Evolutionary conservation across 371 early-diverging fungal species (phyloP), one percentile per base, ranked within the genome.

Genomic region (Mucor circinelloides): DNA sequence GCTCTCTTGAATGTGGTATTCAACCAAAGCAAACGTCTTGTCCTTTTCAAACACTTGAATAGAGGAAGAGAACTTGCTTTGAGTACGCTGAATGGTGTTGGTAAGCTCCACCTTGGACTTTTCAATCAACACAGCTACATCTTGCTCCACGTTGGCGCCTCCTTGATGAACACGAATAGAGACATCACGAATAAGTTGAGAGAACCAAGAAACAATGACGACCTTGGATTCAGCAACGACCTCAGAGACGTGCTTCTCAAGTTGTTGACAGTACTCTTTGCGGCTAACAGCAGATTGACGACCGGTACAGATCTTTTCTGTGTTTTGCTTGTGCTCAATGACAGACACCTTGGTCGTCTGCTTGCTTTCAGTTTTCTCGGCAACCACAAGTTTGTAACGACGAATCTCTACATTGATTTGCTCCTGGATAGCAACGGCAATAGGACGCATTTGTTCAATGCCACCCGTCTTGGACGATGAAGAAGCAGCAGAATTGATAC

Each of bases 381-480:
- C 55, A 28, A 46, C 28, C 12, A 59, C 44, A 30, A 76, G 34
- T 40, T 76, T 70, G 59, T 76, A 76, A 17, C 68, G 67, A 12
- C 65, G 52, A 2, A 67, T 69, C 40, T 76, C 73, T 2, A 69
- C 57, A 30, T 70, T 40, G 21, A 76, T 55, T 58, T 76, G 76
- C 13, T 69, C 59, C 34, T 66, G 67, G 38, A 76, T 70, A 32
- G 76, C 25, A 36, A 50, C 46, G 23, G 61, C 73, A 63, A 76
- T 66, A 23, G 73, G 64, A 13, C 66, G 63, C 76, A 76, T 72
- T 54, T 76, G 73, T n/a, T 72, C 73, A 57, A 70, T 70, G 23
- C 72, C 73, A 21, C 73, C 73, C 1, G 73, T 70, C 38, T 67
- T 72, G 31, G 71, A 71, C 1, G 70, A 60, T 21, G 70, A 50